Percentiles rank a stretch among this genome's conserved stretches.
Evolutionary conservation across 2,329 filamentous ascomycete genomes (phyloP).

Genomic region (Diplodia scrobiculata): DNA sequence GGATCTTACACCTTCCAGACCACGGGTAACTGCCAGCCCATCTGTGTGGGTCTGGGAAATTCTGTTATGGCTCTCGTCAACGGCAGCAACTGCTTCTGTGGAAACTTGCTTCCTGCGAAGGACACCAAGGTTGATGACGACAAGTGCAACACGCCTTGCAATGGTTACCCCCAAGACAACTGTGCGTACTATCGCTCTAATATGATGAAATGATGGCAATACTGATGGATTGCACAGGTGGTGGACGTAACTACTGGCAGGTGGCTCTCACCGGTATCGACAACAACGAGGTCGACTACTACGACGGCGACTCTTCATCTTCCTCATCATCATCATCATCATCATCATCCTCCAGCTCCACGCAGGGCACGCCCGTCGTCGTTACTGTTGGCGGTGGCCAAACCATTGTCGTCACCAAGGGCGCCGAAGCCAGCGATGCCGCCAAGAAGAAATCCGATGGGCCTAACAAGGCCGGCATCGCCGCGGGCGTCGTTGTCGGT

Average conservation of each 20-base stretch:
- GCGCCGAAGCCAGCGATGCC: constrained; percentile 50
- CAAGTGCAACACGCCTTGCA: constrained; percentile 67
- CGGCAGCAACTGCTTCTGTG: constrained; percentile 71
- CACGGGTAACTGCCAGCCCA: constrained; percentile 57
- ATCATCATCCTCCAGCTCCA: constrained; percentile 20
- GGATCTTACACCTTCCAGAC: constrained; percentile 57
- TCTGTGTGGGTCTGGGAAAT: constrained; percentile 53
- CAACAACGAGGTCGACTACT: constrained; percentile 44
- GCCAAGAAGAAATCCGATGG: constrained; percentile 36
- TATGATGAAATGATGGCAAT: constrained; percentile 37
- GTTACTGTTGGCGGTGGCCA: constrained; percentile 39
- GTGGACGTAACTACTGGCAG: constrained; percentile 57
- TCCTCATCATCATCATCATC: constrained; percentile 34
- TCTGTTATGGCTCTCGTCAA: constrained; percentile 65
- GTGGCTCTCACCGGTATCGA: constrained; percentile 57
- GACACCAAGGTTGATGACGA: constrained; percentile 57
- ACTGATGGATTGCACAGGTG: constrained; percentile 50
- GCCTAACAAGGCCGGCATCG: constrained; percentile 80
- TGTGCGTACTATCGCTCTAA: constrained; percentile 59
- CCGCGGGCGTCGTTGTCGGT: constrained; percentile 83
- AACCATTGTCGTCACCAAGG: constrained; percentile 41
- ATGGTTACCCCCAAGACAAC: constrained; percentile 61
- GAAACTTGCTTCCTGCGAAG: constrained; percentile 64
- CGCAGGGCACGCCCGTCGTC: constrained; percentile 32
- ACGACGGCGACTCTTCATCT: constrained; percentile 36